Evolutionary conservation across 2,329 filamentous ascomycete species (phyloP).

Genomic region (Clarireedia sp.): DNA sequence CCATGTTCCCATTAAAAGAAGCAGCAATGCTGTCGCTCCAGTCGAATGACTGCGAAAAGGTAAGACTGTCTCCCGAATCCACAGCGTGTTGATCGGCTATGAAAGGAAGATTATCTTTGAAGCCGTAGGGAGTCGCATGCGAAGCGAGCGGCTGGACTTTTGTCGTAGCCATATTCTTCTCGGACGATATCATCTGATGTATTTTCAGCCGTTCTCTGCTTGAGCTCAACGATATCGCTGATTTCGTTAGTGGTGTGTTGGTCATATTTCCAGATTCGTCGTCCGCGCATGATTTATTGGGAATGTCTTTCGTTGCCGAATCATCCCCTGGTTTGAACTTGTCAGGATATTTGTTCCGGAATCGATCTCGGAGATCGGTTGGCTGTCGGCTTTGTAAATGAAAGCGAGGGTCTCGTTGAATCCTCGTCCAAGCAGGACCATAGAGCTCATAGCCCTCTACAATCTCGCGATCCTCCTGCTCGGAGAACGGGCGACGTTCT

Average conservation of each 20-base stretch:
- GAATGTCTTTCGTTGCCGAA: not conserved
- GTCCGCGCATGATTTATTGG: not conserved
- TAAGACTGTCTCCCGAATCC: conserved; percentile 29
- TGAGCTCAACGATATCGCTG: conserved; percentile 9
- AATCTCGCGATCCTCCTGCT: conserved; percentile 55
- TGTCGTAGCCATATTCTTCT: conserved; percentile 11
- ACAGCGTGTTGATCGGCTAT: conserved; percentile 11
- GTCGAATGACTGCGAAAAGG: conserved; percentile 35
- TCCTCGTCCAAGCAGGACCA: conserved; percentile 58
- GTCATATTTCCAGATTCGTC: not conserved
- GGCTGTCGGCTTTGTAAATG: conserved; percentile 51
- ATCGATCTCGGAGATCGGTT: conserved; percentile 54
- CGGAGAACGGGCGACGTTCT: conserved; percentile 52
- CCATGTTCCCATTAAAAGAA: conserved; percentile 36
- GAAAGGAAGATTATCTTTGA: conserved; percentile 19
- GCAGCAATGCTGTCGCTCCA: conserved; percentile 36
- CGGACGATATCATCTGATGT: conserved; percentile 23
- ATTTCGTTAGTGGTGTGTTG: not conserved
- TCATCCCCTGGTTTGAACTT: conserved; percentile 34
- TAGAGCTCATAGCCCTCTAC: conserved; percentile 51
- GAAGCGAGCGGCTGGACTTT: conserved; percentile 5
- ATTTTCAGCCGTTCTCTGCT: conserved; percentile 25
- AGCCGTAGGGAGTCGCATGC: conserved; percentile 9
- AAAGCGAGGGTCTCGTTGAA: conserved; percentile 52
- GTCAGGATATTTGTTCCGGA: conserved; percentile 56